Base-by-base conservation (phyloP, 192 early-diverging fungal genomes). In the Coemansia sp. region DNA sequence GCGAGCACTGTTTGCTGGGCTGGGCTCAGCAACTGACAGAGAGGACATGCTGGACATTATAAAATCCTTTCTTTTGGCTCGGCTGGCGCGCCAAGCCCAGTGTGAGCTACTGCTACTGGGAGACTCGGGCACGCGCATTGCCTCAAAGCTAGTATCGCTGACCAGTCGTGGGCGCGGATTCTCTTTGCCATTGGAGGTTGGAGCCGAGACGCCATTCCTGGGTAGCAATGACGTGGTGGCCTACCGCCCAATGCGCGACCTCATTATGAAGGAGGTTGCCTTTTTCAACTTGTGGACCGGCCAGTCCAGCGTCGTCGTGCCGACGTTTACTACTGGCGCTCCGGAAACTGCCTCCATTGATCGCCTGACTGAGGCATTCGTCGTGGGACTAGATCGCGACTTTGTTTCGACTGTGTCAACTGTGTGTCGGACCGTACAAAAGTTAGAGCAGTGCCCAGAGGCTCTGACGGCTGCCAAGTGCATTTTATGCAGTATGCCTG, bases 81-180 rank as follows among this genome's bases (percentile, higher is more conserved):
- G 78, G 22, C 70, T 86, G 9, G 91, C 92, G 3, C 79, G 78
- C 31, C 70, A 67, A 46, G 75, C 85, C 67, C 84, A 69, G 74
- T 91, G 79, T 67, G 75, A 46, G 18, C 65, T 72, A 34, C 78
- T 97, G 8, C 76, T 94, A 20, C 73, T 95, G 60, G 96, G 91
- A 11, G 92, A 94, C 73, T 92, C 90, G 38, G 88, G 89, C 9
- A 95, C 95, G 3, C 87, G 92, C 33, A 79, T 94, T 31, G 94
- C 95, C 0, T 88, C 92, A 43, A 89, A 88, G 63, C 88, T 91
- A 27, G 88, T 98, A 43, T 77, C 93, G 8, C 66, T 89, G 43
- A 94, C 93, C 33, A 90, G 92, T 44, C 90, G 92, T 63, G 96
- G 96, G 12, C 91, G 93, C 38, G 96, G 96, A n/a, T 92, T 90